Evolutionary conservation across 1,284 basidiomycete species (phyloP), one percentile per base, ranked within the genome.

Genomic region (Pseudozyma thailandica): DNA sequence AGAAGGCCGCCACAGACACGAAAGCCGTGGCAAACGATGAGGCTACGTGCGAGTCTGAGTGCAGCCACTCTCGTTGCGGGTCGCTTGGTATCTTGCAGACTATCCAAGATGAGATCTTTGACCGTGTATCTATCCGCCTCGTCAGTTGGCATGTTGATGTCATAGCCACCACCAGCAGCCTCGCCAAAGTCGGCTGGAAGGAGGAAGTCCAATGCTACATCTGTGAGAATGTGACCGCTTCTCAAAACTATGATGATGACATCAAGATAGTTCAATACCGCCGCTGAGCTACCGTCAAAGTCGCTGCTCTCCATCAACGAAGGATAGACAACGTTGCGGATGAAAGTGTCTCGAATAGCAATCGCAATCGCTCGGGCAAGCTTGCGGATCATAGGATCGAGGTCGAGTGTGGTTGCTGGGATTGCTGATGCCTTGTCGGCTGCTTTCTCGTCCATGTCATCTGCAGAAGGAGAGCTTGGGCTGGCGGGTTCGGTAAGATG

Each of bases 191-290:
- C 37, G 28, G 50, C 46, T 4, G 56, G 56, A 3, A 63, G 47
- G 4, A 80, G 55, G 37, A 68, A 80, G 21, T 75, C 66, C 13
- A 80, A 37, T 6, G 77, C 59, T 9, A 72, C 71, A 3, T 80
- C 73, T 0, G 78, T 70, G 25, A 80, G 49, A 25, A 72, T 51
- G 46, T 72, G 68, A 1, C 57, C 70, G n/a, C 71, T 65, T 15
- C 78, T 66, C n/a, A 80, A 43, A 16, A 74, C 71, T 13, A 63
- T 59, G 30, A 77, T 44, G 3, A 80, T 56, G 8, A 77, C 69
- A n/a, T 97, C 92, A 64, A 98, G 90, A 78, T 98, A 98, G n/a
- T 91, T 93, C 88, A 98, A 90, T 50, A 98, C 93, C 2, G 95
- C 95, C 1, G 96, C 91, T 0, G 94, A 92, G 70, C 93, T 96